These are phyloP conservation scores for Neurospora tetraspora DNA, from an alignment of 495 filamentous ascomycete species.

Conservation along the genomic window DNA sequence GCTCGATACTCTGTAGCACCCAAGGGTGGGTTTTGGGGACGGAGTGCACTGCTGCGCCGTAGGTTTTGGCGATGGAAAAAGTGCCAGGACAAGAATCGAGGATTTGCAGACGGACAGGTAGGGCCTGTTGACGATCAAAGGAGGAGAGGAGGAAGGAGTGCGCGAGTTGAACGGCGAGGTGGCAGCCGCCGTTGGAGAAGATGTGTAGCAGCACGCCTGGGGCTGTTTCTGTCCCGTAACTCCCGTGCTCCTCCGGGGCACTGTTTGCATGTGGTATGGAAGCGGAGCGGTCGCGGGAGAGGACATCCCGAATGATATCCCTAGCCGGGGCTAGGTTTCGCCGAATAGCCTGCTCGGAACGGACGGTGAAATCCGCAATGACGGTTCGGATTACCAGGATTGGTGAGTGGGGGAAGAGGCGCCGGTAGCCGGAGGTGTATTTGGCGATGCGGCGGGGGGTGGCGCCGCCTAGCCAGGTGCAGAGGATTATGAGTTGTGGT, in stretches of 20 bases:
- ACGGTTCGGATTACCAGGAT: slow-evolving; percentile 26
- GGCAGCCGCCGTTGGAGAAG: slow-evolving; percentile 36
- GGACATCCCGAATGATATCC: neutral
- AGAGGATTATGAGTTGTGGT: slow-evolving; percentile 28
- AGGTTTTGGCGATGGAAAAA: neutral
- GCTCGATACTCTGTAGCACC: neutral
- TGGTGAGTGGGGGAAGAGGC: slow-evolving; percentile 26
- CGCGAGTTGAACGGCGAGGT: slow-evolving; percentile 22
- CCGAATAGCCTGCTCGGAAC: neutral
- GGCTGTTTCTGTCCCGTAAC: neutral
- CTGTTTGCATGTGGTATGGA: too few species aligned
- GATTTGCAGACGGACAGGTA: slow-evolving; percentile 14
- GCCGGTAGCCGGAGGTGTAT: slow-evolving; percentile 31
- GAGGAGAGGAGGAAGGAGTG: slow-evolving; percentile 8
- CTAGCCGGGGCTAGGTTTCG: neutral
- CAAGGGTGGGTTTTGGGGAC: neutral
- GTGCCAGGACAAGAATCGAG: slow-evolving; percentile 29
- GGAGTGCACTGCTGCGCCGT: neutral
- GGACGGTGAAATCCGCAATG: slow-evolving; percentile 13
- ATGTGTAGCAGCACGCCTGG: slow-evolving; percentile 24
- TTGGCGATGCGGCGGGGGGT: slow-evolving; percentile 30
- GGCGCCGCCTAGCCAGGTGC: slow-evolving; percentile 34
- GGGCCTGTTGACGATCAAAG: slow-evolving; percentile 12
- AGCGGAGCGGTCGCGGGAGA: neutral
- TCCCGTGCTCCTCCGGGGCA: too few species aligned